Evolutionary conservation across 441 rosid genomes (phyloP).

Genomic region (Adansonia madagascariensis): DNA sequence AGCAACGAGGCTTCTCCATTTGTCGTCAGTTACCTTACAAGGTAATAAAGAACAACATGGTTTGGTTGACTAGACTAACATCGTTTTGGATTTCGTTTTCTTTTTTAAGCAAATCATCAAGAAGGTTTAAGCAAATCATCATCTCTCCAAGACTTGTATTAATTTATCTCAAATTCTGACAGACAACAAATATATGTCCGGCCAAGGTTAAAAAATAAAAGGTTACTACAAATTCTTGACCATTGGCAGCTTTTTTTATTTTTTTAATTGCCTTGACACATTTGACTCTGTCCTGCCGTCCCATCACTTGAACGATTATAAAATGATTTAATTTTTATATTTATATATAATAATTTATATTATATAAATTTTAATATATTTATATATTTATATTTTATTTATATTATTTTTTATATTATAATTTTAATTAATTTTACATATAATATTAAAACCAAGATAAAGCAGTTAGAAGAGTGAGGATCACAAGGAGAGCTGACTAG

Average conservation of each 20-base stretch:
- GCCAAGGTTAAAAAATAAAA: background rate
- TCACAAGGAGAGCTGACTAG: background rate
- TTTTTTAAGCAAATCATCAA: background rate
- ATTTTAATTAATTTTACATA: too few species aligned
- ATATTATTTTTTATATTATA: too few species aligned
- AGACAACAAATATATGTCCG: background rate
- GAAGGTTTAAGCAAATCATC: background rate
- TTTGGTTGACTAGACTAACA: constrained; percentile 16
- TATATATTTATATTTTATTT: too few species aligned
- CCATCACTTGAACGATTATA: background rate
- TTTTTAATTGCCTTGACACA: background rate
- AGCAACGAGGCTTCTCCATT: constrained; percentile 26
- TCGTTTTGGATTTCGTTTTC: background rate
- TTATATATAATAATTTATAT: too few species aligned
- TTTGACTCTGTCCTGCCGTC: background rate
- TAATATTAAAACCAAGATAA: background rate
- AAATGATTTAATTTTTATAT: background rate
- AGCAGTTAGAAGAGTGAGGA: background rate
- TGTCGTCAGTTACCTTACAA: constrained; percentile 22
- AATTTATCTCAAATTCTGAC: background rate
- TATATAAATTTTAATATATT: too few species aligned
- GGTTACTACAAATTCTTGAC: background rate
- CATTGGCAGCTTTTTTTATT: background rate
- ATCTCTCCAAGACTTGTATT: background rate
- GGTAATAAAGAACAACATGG: background rate